Evolutionary conservation across 1,139 yeast species (phyloP).

Genomic region (Zhuliangozyma parablackwelliae): DNA sequence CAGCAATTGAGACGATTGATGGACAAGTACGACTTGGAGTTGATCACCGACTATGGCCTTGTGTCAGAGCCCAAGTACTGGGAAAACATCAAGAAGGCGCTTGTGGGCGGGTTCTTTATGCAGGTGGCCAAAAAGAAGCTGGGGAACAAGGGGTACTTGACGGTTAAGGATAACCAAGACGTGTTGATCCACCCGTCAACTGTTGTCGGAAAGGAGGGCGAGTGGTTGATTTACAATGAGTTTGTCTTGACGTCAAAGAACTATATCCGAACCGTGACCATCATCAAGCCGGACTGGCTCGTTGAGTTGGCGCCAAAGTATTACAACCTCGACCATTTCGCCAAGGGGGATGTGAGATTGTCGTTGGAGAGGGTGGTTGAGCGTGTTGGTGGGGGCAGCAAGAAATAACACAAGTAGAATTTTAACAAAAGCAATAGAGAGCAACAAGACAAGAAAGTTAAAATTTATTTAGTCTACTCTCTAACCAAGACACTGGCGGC

Average conservation of each 20-base stretch:
- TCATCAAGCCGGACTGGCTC: constrained; percentile 87
- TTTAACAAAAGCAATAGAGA: neutral
- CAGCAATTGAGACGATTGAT: constrained; percentile 77
- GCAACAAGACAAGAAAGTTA: neutral
- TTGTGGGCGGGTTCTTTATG: constrained; percentile 95
- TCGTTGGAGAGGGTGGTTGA: constrained; percentile 67
- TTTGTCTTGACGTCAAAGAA: constrained; percentile 91
- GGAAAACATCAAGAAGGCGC: constrained; percentile 83
- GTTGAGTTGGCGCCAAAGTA: constrained; percentile 84
- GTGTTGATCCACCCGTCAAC: constrained; percentile 92
- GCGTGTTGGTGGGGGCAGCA: constrained; percentile 39
- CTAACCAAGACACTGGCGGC: constrained; percentile 11
- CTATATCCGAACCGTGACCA: constrained; percentile 92
- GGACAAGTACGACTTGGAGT: constrained; percentile 73
- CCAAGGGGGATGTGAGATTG: constrained; percentile 78
- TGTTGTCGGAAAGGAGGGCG: constrained; percentile 77
- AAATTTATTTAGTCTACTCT: constrained; percentile 5
- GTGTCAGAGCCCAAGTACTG: constrained; percentile 60
- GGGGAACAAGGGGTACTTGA: constrained; percentile 69
- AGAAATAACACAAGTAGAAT: constrained; percentile 4
- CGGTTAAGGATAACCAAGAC: constrained; percentile 94
- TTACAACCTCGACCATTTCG: constrained; percentile 69
- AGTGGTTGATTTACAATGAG: constrained; percentile 93
- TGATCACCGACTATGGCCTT: constrained; percentile 67
- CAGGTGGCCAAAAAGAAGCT: constrained; percentile 89